Base-by-base conservation (phyloP, 2,329 filamentous ascomycete genomes). In the Colletotrichum tropicale region DNA sequence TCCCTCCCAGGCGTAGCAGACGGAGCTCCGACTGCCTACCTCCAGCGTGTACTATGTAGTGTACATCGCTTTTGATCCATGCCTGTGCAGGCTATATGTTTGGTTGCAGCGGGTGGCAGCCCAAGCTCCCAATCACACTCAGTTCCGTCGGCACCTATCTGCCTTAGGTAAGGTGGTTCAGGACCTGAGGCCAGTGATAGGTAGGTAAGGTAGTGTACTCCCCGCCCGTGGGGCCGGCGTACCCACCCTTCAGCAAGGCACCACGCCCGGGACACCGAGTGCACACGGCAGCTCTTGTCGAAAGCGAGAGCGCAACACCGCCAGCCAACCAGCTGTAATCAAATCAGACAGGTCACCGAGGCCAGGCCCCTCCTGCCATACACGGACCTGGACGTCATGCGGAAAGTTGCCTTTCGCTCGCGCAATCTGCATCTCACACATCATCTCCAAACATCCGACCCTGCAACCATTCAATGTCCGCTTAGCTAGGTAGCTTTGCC, bases 371-470 rank as follows among this genome's bases (percentile, higher is more conserved):
- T 76, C 74, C 64, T 66, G 64, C 70, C 64, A 73, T 75, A 68
- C 73, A 73, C 70, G 70, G 74, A 62, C 58, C 58, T 61, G 58
- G 58, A 76, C 74, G 70, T 76, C 70, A 76, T 76, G 74, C 70
- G 58, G 74, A 34, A 76, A 65, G 70, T 76, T 76, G 74, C 64
- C 74, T 75, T 58, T 68, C 74, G 65, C 70, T 73, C 58, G 74
- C 70, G 74, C 74, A 76, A 74, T 58, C 60, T 61, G 36, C 65
- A 55, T 55, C 56, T 70, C 56, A 15, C 36, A 48, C 56, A n/a
- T 74, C 60, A n/a, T 26, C 69, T 62, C 56, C 70, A 73, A 61
- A 69, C 58, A 65, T 69, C 58, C 48, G 60, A 64, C 70, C 56
- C 58, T 34, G 28, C 21, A 74, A 69, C 60, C 70, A 73, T 74